Conservation (phyloP, 257 asterid genomes). For the Solanum chmielewskii region DNA sequence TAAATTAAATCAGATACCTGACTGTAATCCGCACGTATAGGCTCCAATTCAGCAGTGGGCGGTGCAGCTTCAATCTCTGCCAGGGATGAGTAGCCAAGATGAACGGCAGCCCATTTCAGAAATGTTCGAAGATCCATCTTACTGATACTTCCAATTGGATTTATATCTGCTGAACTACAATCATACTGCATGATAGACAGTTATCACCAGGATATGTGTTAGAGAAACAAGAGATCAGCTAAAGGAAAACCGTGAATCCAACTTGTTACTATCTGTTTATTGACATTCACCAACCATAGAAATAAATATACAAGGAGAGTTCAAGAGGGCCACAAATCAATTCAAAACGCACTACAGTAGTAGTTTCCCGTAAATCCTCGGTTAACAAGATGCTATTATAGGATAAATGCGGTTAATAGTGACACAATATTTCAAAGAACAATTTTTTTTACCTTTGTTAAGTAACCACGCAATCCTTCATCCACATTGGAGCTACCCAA, state of each 20-base stretch:
- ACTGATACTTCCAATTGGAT: constrained; percentile 92
- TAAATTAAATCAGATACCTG: constrained; percentile 37
- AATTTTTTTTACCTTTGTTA: constrained; percentile 55
- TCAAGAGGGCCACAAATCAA: not conserved
- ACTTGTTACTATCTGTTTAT: not conserved
- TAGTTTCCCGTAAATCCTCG: not conserved
- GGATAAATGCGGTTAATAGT: not conserved
- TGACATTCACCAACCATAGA: not conserved
- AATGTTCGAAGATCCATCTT: constrained; percentile 79
- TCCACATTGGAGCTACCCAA: constrained; percentile 95
- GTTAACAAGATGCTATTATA: not conserved
- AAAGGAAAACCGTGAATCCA: not conserved
- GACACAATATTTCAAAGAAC: not conserved
- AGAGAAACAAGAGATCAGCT: not conserved
- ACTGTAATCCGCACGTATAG: constrained; percentile 64
- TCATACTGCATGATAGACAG: constrained; percentile 53
- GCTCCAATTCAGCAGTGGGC: constrained; percentile 94
- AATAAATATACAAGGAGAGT: not conserved
- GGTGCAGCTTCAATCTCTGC: constrained; percentile 92
- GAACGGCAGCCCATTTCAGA: constrained; percentile 78
- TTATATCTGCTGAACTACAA: constrained; percentile 97
- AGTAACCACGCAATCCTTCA: constrained; percentile 88
- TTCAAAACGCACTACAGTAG: not conserved
- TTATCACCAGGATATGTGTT: not conserved
- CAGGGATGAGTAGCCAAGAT: constrained; percentile 81